Evolutionary conservation across 2,329 filamentous ascomycete species (phyloP).

Genomic region (Chrysoporthe deuterocubensis): DNA sequence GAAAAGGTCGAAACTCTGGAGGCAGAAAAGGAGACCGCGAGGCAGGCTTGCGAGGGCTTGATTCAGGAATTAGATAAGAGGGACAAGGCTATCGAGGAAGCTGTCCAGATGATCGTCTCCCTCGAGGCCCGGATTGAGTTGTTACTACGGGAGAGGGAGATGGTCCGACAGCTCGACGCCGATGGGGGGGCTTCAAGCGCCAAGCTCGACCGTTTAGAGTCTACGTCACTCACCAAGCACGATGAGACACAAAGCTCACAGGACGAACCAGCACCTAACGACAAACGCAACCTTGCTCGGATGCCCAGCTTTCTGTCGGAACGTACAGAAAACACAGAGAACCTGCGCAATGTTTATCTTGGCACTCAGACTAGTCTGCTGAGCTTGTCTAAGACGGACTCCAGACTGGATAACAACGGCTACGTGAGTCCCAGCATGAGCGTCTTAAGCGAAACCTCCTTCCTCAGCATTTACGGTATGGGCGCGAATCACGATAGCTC

Average conservation of each 20-base stretch:
- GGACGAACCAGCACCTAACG: slow-evolving; percentile 34
- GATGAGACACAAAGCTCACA: slow-evolving; percentile 11
- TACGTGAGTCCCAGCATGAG: slow-evolving; percentile 65
- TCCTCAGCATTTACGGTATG: slow-evolving; percentile 65
- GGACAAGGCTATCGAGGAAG: slow-evolving; percentile 72
- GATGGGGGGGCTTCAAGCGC: slow-evolving; percentile 43
- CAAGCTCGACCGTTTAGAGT: slow-evolving; percentile 33
- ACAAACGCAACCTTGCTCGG: slow-evolving; percentile 45
- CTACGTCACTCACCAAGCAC: slow-evolving; percentile 34
- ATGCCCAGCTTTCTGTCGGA: slow-evolving; percentile 71
- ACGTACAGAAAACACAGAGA: slow-evolving; percentile 61
- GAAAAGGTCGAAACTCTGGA: slow-evolving; percentile 60
- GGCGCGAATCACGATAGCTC: slow-evolving; percentile 38
- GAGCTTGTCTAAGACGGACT: slow-evolving; percentile 52
- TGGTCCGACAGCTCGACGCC: slow-evolving; percentile 55
- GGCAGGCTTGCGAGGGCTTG: slow-evolving; percentile 62
- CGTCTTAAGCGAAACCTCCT: slow-evolving; percentile 69
- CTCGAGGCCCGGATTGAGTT: slow-evolving; percentile 64
- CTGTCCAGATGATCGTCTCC: slow-evolving; percentile 69
- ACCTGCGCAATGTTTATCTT: slow-evolving; percentile 63
- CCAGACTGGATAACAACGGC: slow-evolving; percentile 46
- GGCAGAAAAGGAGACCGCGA: slow-evolving; percentile 54
- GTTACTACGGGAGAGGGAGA: slow-evolving; percentile 56
- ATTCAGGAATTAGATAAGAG: slow-evolving; percentile 63
- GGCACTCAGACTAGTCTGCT: slow-evolving; percentile 52